Evolutionary conservation across 2,329 filamentous ascomycete genomes (phyloP).

Genomic region (Cryphonectria japonica): DNA sequence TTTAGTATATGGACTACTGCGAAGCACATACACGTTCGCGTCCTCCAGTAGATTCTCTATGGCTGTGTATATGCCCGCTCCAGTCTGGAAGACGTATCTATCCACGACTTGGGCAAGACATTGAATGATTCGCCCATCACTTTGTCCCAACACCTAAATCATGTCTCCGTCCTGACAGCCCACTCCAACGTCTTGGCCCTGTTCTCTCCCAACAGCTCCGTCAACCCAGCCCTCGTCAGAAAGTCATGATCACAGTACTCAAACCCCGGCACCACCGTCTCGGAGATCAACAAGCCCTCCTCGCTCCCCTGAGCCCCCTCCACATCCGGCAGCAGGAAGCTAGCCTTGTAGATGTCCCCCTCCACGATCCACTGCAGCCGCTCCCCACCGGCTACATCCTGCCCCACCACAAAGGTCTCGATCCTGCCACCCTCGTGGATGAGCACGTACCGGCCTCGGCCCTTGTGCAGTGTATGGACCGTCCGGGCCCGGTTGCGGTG

Average conservation of each 20-base stretch:
- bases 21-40: background rate
- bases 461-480: constrained; percentile 67
- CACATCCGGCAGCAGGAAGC: constrained; percentile 55
- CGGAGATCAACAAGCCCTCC: constrained; percentile 64
- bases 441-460: constrained; percentile 65
- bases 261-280: constrained; percentile 71
- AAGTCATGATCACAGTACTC: constrained; percentile 72
- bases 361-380: constrained; percentile 70
- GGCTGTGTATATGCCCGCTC: background rate
- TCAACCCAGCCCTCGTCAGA: constrained; percentile 54
- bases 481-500: constrained; percentile 66
- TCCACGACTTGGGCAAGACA: background rate
- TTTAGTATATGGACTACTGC: background rate
- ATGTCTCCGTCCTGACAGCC: constrained; percentile 41
- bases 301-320: constrained; percentile 43
- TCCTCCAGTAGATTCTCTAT: background rate
- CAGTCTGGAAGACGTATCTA: background rate
- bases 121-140: background rate
- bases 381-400: constrained; percentile 60
- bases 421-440: constrained; percentile 61
- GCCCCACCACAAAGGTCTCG: constrained; percentile 68
- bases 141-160: background rate
- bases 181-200: constrained; percentile 53
- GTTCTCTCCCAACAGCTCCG: constrained; percentile 55
- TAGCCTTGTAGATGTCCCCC: constrained; percentile 69